Conservation (phyloP, 345 rosid species). For the Citrus australasica region DNA sequence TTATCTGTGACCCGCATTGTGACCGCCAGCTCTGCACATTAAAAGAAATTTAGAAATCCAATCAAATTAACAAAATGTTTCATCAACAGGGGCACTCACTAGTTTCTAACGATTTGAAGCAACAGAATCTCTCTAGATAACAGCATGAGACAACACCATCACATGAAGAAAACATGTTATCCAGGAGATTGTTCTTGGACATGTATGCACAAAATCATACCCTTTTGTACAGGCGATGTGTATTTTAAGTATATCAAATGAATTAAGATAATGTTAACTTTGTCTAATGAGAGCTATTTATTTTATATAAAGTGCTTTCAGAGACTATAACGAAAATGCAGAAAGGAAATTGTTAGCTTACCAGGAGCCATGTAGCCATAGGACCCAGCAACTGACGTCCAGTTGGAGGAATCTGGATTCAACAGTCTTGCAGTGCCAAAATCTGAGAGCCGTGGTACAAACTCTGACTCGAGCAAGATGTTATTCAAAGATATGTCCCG, state of each 20-base stretch:
- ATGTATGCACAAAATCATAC: background rate
- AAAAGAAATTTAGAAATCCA: background rate
- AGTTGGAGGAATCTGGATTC: conserved; percentile 43
- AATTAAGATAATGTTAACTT: background rate
- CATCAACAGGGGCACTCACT: background rate
- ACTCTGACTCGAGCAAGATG: conserved; percentile 48
- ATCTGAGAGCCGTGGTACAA: conserved; percentile 57
- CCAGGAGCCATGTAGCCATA: conserved; percentile 87
- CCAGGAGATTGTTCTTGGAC: background rate
- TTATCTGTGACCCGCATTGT: conserved; percentile 42
- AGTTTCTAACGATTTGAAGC: background rate
- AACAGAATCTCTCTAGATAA: background rate
- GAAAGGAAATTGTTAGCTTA: conserved; percentile 13
- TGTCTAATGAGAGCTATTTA: background rate
- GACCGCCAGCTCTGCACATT: conserved; percentile 36
- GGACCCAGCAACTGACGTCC: conserved; percentile 63
- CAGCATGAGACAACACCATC: background rate
- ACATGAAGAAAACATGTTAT: background rate
- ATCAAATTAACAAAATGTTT: background rate
- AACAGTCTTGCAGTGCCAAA: conserved; percentile 66
- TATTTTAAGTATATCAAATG: background rate
- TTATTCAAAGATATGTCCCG: conserved; percentile 58
- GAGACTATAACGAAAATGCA: background rate
- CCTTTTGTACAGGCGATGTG: background rate
- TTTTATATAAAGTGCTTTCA: background rate